Base-by-base conservation (phyloP, 495 filamentous ascomycete species). In the Xylaria scruposa region DNA sequence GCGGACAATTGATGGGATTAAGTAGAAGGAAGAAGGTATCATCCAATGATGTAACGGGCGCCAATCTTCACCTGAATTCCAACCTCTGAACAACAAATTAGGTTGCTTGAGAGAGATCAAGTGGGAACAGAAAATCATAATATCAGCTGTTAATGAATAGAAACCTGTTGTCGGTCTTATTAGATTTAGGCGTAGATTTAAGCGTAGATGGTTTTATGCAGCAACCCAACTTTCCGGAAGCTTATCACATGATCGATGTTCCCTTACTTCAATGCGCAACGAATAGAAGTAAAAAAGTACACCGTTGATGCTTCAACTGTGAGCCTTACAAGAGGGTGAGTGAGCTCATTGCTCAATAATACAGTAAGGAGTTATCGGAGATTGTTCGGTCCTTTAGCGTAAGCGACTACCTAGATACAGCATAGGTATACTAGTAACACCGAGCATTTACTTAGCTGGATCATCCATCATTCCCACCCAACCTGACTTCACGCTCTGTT, bases 361-460 rank as follows among this genome's bases (percentile, higher is more conserved):
- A 42, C 38, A 10, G 38, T 56, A 68, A 68, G 51, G 51, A 59
- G 17, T 68, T 46, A 58, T 68, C 66, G 66, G 66, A 40, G 49
- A 68, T 68, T 68, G 17, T 29, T 54, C 26, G 38, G 49, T 15
- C 8, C 66, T 19, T 44, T 42, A 42, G n/a, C 44, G 49, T 44
- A 24, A 68, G 49, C 49, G 15, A 17, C 31, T 61, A 47, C 29
- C 62, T 31, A 51, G 24, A 51, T 17, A 21, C 4, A 33, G 56
- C 15, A 36, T 59, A 59, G 56, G n/a, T 17, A 38, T 6, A 38
- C 56, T 33, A 58, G 54, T 58, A 58, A 24, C 49, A 24, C n/a
- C 2, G 49, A 24, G 49, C 49, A 53, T 26, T 53, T 21, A 10
- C 21, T 51, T 21, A 12, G 51, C 15, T 59, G 19, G 54, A 58